A percentile compares a stretch with the other conserved stretches of the same genome.
Conservation (phyloP, 2,329 filamentous ascomycete species). For the Alternaria dauci region DNA sequence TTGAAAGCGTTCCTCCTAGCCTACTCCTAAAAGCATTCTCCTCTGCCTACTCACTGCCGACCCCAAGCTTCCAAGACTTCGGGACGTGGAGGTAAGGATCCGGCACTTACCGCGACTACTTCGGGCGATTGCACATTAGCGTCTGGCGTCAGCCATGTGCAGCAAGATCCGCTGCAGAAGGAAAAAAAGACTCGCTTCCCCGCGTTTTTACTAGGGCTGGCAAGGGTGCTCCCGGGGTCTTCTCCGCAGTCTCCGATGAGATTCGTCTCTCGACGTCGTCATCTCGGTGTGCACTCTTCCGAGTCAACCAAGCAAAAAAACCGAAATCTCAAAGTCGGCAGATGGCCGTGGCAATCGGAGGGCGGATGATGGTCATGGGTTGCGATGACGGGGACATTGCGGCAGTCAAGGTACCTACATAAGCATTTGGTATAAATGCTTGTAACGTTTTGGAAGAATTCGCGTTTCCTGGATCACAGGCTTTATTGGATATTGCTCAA, state of each 20-base stretch:
- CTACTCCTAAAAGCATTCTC: background rate
- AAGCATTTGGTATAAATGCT: background rate
- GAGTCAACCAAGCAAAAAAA: background rate
- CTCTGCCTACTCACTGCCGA: background rate
- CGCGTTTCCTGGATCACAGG: background rate
- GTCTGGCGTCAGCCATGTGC: slow-evolving; percentile 9
- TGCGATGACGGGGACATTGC: background rate
- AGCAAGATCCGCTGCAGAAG: background rate
- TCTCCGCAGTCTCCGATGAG: background rate
- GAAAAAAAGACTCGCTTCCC: slow-evolving; percentile 16
- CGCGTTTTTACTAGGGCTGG: slow-evolving; percentile 11
- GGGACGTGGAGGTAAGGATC: background rate
- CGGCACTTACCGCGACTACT: background rate
- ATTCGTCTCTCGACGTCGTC: slow-evolving; percentile 8
- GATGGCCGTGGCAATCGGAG: background rate
- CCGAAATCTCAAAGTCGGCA: background rate
- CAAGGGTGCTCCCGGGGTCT: background rate
- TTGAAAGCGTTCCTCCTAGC: background rate
- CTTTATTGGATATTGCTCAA: background rate
- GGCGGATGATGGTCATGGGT: background rate
- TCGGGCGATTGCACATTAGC: background rate
- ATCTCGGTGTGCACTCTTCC: slow-evolving; percentile 19
- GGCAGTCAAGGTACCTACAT: background rate
- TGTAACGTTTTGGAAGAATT: background rate
- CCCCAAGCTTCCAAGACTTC: background rate